Percentiles rank a stretch among this genome's conserved stretches.
Evolutionary conservation across 306 rosid genomes (phyloP).

Genomic region (Astragalus membranaceus): DNA sequence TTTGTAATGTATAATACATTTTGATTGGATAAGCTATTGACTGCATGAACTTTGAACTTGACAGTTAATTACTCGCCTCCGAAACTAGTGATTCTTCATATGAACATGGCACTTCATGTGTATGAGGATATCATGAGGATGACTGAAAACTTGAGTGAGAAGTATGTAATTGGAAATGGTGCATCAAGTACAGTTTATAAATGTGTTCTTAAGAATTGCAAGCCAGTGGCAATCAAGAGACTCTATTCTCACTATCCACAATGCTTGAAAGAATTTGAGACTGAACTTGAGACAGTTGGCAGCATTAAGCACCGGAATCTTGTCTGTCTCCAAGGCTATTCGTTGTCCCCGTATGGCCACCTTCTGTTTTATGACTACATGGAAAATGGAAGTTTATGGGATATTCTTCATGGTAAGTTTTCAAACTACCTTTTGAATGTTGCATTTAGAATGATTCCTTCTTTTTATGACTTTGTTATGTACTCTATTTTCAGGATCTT

Average conservation of each 20-base stretch:
- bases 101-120: slow-evolving; percentile 95
- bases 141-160: slow-evolving; percentile 88
- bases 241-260: slow-evolving; percentile 77
- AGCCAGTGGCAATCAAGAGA: slow-evolving; percentile 86
- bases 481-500: slow-evolving; percentile 37
- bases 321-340: slow-evolving; percentile 89
- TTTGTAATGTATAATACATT: neutral
- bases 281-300: slow-evolving; percentile 83
- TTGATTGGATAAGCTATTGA: slow-evolving; percentile 5
- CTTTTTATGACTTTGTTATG: neutral
- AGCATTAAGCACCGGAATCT: slow-evolving; percentile 94
- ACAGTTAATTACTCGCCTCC: slow-evolving; percentile 67
- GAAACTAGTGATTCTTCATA: slow-evolving; percentile 84
- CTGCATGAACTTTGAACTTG: slow-evolving; percentile 20
- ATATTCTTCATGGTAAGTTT: slow-evolving; percentile 76
- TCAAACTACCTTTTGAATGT: neutral
- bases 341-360: slow-evolving; percentile 76
- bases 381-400: slow-evolving; percentile 98
- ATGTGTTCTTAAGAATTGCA: slow-evolving; percentile 89
- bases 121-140: slow-evolving; percentile 94
- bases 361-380: slow-evolving; percentile 95
- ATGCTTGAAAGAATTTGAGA: slow-evolving; percentile 72
- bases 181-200: slow-evolving; percentile 96
- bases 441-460: neutral
- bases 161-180: slow-evolving; percentile 83